These are phyloP conservation scores for Cordyceps militaris DNA, from an alignment of 2,329 filamentous ascomycete genomes.

Conservation along the genomic window DNA sequence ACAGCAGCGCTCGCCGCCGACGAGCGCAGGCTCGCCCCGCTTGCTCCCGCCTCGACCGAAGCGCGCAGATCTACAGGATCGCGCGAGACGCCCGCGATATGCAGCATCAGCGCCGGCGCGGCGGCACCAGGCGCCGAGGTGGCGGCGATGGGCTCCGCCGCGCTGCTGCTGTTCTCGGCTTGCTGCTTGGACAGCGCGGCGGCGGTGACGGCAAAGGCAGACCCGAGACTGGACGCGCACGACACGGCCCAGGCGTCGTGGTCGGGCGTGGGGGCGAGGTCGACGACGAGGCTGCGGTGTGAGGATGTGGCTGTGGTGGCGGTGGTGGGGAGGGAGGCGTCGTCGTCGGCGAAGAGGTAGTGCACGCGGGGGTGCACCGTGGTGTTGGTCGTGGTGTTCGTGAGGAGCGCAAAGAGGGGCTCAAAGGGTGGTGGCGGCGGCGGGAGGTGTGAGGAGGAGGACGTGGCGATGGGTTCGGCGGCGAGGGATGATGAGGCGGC, in stretches of 20 bases:
- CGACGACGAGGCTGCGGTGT: slow-evolving; percentile 48
- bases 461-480: background rate
- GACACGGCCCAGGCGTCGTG: slow-evolving; percentile 48
- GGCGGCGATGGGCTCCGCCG: slow-evolving; percentile 12
- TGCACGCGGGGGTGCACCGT: slow-evolving; percentile 80
- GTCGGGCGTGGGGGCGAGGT: slow-evolving; percentile 39
- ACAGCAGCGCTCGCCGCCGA: slow-evolving; percentile 26
- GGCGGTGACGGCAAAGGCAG: slow-evolving; percentile 59
- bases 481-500: background rate
- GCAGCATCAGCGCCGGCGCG: slow-evolving; percentile 26
- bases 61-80: slow-evolving; percentile 26
- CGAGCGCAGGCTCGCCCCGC: slow-evolving; percentile 18
- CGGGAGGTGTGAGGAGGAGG: background rate
- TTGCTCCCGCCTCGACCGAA: slow-evolving; percentile 9
- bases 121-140: slow-evolving; percentile 33
- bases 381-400: slow-evolving; percentile 64
- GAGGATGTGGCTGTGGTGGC: slow-evolving; percentile 37
- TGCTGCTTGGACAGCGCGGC: slow-evolving; percentile 38
- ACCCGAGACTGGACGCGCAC: slow-evolving; percentile 64
- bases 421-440: slow-evolving; percentile 46
- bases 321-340: slow-evolving; percentile 66
- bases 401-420: slow-evolving; percentile 79
- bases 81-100: slow-evolving; percentile 32
- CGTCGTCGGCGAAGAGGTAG: slow-evolving; percentile 92
- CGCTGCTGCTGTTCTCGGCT: slow-evolving; percentile 26